phyloP scores from a whole-genome alignment of 2,329 filamentous ascomycete genomes.

The Claviceps fusiformis region DNA sequence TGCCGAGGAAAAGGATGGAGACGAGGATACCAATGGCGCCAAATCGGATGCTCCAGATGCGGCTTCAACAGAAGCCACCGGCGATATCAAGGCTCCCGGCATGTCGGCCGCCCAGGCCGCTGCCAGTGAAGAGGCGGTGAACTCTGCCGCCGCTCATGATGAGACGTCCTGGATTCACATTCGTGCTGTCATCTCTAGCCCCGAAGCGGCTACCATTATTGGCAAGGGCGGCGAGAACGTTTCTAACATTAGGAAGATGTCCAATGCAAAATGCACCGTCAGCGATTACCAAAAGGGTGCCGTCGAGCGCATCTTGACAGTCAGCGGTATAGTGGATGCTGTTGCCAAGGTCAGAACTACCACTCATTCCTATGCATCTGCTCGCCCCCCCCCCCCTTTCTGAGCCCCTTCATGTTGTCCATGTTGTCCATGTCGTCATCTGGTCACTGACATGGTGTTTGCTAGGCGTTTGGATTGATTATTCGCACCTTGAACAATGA shows the following conservation, averaged over 20 bases:
- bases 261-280: slow-evolving; percentile 95
- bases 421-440: not conserved
- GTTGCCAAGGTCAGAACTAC: slow-evolving; percentile 69
- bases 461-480: slow-evolving; percentile 86
- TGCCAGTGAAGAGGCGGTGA: slow-evolving; percentile 17
- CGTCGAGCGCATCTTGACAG: slow-evolving; percentile 92
- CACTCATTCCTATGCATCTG: not conserved
- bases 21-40: slow-evolving; percentile 35
- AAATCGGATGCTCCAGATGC: slow-evolving; percentile 24
- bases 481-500: slow-evolving; percentile 98
- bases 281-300: slow-evolving; percentile 96
- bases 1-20: slow-evolving; percentile 35
- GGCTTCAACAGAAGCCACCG: slow-evolving; percentile 18
- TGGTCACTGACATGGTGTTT: slow-evolving; percentile 14
- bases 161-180: slow-evolving; percentile 96
- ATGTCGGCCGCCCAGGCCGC: slow-evolving; percentile 13
- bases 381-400: no score
- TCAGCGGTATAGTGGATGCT: slow-evolving; percentile 91
- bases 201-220: slow-evolving; percentile 93
- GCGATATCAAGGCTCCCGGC: slow-evolving; percentile 13
- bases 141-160: slow-evolving; percentile 53
- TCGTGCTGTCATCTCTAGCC: slow-evolving; percentile 90
- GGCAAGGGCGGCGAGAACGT: slow-evolving; percentile 98
- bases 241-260: slow-evolving; percentile 87
- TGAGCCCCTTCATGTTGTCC: not conserved